Evolutionary conservation across 768 basidiomycete genomes (phyloP).

Genomic region (Hemileccinum rubropunctum): DNA sequence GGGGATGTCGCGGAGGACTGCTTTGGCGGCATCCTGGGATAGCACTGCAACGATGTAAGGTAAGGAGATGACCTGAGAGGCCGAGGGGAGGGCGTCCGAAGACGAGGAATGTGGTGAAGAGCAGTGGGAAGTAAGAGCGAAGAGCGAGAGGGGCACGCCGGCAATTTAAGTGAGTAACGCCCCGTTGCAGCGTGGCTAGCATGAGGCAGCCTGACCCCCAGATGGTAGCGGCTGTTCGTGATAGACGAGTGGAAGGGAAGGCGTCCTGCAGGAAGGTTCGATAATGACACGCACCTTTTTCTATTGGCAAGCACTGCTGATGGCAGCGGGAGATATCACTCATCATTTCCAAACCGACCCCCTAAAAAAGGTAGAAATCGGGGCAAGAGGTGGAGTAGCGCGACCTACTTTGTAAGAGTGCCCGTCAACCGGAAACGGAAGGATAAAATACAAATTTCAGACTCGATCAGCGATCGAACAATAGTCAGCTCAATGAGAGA

Average conservation of each 20-base stretch:
- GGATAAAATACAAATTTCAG: not conserved
- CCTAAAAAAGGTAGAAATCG: constrained; percentile 28
- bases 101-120: constrained; percentile 20
- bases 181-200: constrained; percentile 35
- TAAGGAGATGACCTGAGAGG: constrained; percentile 22
- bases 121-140: constrained; percentile 26
- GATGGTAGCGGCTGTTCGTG: constrained; percentile 30
- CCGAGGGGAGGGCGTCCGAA: constrained; percentile 20
- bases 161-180: constrained; percentile 32
- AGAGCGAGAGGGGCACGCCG: constrained; percentile 19
- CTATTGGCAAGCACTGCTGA: no score
- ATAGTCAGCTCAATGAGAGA: no score
- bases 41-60: constrained; percentile 15
- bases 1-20: constrained; percentile 40
- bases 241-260: constrained; percentile 32
- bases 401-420: no score
- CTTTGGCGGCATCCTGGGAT: constrained; percentile 31
- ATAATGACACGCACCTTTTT: constrained; percentile 30
- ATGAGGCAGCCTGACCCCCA: constrained; percentile 35
- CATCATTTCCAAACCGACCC: constrained; percentile 19
- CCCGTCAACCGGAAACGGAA: no score
- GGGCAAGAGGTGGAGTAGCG: constrained; percentile 1
- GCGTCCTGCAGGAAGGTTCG: constrained; percentile 26
- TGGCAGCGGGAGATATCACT: constrained; percentile 29
- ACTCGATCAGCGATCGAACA: constrained; percentile 24